Evolutionary conservation across 2,329 filamentous ascomycete species (phyloP).

Genomic region (Davidsoniella australis): DNA sequence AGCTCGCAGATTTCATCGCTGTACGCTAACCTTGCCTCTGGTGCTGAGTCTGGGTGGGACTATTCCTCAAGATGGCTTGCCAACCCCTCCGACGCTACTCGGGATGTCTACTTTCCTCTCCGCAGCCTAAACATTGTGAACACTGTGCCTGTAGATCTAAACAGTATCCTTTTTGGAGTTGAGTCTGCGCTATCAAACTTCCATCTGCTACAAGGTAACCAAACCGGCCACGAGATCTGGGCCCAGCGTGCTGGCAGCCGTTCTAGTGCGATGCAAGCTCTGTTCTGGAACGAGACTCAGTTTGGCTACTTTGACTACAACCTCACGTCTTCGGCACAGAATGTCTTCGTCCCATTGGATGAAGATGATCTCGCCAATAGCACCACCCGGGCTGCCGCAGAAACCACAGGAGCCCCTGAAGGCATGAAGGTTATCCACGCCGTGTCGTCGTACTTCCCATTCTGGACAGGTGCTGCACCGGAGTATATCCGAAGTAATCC

Average conservation of each 20-base stretch:
- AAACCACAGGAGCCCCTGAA: constrained; percentile 27
- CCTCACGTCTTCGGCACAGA: constrained; percentile 37
- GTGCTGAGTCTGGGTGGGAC: constrained; percentile 51
- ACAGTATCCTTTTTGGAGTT: constrained; percentile 50
- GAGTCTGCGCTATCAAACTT: constrained; percentile 42
- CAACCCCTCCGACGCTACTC: constrained; percentile 38
- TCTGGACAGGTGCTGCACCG: constrained; percentile 51
- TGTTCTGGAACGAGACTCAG: constrained; percentile 48
- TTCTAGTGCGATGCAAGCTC: constrained; percentile 42
- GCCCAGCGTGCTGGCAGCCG: constrained; percentile 31
- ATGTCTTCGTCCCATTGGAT: constrained; percentile 28
- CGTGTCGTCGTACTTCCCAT: constrained; percentile 46
- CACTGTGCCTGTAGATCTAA: constrained; percentile 47
- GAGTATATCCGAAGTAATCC: constrained; percentile 39
- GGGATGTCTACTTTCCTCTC: constrained; percentile 47
- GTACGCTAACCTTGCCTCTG: constrained; percentile 46
- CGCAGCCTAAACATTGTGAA: constrained; percentile 42
- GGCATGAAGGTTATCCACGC: constrained; percentile 41
- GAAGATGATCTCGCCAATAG: neutral
- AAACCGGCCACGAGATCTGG: constrained; percentile 32
- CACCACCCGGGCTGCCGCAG: constrained; percentile 18
- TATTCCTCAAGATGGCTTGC: constrained; percentile 42
- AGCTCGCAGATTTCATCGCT: constrained; percentile 33
- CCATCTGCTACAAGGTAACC: constrained; percentile 33
- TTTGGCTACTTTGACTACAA: constrained; percentile 56